Percentiles rank a stretch among this genome's conserved stretches.
phyloP scores from a whole-genome alignment of 371 early-diverging fungal genomes.

The Rhizomucor miehei region DNA sequence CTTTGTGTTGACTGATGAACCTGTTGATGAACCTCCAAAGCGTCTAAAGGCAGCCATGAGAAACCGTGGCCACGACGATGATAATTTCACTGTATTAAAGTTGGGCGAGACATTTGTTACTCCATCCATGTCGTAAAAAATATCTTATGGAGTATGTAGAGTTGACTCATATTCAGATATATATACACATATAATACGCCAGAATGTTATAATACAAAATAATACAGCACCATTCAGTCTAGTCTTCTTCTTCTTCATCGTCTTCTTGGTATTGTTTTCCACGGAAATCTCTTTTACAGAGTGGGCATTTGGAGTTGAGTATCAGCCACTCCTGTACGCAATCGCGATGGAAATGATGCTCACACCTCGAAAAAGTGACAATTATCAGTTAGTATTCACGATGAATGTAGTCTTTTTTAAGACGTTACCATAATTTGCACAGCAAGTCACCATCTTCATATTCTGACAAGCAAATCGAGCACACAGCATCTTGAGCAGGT shows the following conservation, averaged over 20 bases:
- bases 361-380: constrained; percentile 27
- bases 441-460: constrained; percentile 60
- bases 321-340: constrained; percentile 33
- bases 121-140: background rate
- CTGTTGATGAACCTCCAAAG: constrained; percentile 54
- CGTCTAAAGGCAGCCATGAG: constrained; percentile 45
- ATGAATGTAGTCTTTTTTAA: too few relatives aligned
- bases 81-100: constrained; percentile 51
- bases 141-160: too few relatives aligned
- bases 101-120: constrained; percentile 53
- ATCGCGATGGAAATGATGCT: constrained; percentile 33
- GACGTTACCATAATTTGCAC: constrained; percentile 54
- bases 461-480: constrained; percentile 61
- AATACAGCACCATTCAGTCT: too few relatives aligned
- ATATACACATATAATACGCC: too few relatives aligned
- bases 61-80: constrained; percentile 45
- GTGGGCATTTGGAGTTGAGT: constrained; percentile 29
- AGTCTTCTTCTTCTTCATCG: too few relatives aligned
- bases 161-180: too few relatives aligned
- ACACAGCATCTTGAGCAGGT: constrained; percentile 45
- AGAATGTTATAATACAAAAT: too few relatives aligned
- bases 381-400: background rate
- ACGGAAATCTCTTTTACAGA: constrained; percentile 30
- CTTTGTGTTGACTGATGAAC: constrained; percentile 55
- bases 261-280: too few relatives aligned